These are phyloP conservation scores for Mycena olivaceomarginata DNA, from an alignment of 768 basidiomycete genomes.

Conservation along the genomic window DNA sequence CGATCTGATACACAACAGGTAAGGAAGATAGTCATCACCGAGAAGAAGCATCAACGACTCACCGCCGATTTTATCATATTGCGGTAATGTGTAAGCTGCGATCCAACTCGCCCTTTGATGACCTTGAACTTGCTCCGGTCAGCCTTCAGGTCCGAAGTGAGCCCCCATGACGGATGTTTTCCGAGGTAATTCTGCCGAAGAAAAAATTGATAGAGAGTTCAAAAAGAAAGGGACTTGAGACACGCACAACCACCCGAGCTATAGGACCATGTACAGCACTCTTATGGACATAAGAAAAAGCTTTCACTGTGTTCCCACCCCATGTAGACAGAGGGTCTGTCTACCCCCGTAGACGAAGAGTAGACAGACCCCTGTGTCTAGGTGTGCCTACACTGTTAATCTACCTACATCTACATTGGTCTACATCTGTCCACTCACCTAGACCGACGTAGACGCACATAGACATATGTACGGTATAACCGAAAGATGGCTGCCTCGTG, in stretches of 20 bases:
- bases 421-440: too few relatives aligned
- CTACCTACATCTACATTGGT: too few relatives aligned
- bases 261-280: not conserved
- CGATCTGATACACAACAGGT: not conserved
- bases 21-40: not conserved
- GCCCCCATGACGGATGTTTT: not conserved
- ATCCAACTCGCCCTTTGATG: not conserved
- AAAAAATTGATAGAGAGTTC: not conserved
- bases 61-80: conserved; percentile 1
- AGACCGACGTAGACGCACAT: too few relatives aligned
- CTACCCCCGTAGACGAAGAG: too few relatives aligned
- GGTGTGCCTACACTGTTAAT: too few relatives aligned
- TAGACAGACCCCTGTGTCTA: too few relatives aligned
- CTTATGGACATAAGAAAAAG: not conserved
- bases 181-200: not conserved
- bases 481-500: too few relatives aligned
- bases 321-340: too few relatives aligned
- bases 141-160: not conserved
- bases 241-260: not conserved
- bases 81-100: conserved; percentile 4
- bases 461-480: too few relatives aligned
- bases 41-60: not conserved
- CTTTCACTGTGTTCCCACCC: too few relatives aligned
- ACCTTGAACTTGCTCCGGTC: conserved; percentile 16
- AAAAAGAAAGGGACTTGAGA: not conserved